A percentile compares a stretch with the other conserved stretches of the same genome.
These are phyloP conservation scores for Tricholoma terreum DNA, from an alignment of 768 basidiomycete species.

Conservation along the genomic window DNA sequence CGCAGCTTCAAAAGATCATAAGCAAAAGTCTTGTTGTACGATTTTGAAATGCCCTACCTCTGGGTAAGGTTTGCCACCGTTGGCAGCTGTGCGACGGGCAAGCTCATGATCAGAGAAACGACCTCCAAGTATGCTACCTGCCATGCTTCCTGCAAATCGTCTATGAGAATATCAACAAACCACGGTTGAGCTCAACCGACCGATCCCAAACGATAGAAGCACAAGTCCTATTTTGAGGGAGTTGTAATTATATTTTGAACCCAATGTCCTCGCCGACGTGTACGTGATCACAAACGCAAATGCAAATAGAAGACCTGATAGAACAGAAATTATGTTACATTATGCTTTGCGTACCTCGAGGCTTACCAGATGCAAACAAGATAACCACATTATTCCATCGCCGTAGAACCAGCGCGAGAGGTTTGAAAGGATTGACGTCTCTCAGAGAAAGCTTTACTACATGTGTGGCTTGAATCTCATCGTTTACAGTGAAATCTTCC, in stretches of 20 bases:
- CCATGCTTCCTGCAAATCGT: constrained; percentile 30
- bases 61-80: constrained; percentile 46
- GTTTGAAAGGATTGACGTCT: constrained; percentile 75
- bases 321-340: neutral
- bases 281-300: constrained; percentile 71
- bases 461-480: constrained; percentile 13
- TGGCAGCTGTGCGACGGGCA: constrained; percentile 33
- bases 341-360: neutral
- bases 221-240: constrained; percentile 74
- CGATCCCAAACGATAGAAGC: constrained; percentile 70
- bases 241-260: constrained; percentile 57
- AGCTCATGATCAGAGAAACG: constrained; percentile 43
- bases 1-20: constrained; percentile 44
- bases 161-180: neutral
- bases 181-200: constrained; percentile 31
- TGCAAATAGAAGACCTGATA: constrained; percentile 64
- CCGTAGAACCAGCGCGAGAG: constrained; percentile 54
- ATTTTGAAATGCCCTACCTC: constrained; percentile 50
- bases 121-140: constrained; percentile 44
- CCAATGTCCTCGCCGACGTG: constrained; percentile 70
- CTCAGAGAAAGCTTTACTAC: constrained; percentile 51
- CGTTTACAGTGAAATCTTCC: constrained; percentile 10
- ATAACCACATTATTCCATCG: constrained; percentile 67
- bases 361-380: constrained; percentile 61
- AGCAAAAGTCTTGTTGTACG: neutral